Conservation (phyloP, 2,329 filamentous ascomycete species). For the Aaosphaeria arxii region DNA sequence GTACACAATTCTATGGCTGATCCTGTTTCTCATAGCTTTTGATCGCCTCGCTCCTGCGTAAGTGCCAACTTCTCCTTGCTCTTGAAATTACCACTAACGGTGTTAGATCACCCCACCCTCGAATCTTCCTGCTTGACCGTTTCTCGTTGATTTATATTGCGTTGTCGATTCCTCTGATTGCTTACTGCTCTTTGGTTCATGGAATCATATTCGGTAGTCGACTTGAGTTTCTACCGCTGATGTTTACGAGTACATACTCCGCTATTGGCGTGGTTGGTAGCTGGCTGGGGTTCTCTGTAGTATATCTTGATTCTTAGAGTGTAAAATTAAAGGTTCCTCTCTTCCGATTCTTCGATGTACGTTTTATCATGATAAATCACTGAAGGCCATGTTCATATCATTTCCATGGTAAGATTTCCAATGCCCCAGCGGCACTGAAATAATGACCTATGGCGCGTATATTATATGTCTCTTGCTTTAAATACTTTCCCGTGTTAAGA, state of each 20-base stretch:
- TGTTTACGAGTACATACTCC: constrained; percentile 95
- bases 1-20: constrained; percentile 90
- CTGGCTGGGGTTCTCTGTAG: constrained; percentile 91
- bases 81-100: constrained; percentile 10
- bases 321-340: neutral
- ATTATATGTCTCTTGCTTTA: no score
- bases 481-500: no score
- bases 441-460: no score
- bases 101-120: constrained; percentile 62
- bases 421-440: no score
- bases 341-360: neutral
- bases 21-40: constrained; percentile 81
- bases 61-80: constrained; percentile 20
- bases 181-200: constrained; percentile 85
- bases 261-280: constrained; percentile 93
- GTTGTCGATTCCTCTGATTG: constrained; percentile 81
- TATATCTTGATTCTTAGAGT: constrained; percentile 64
- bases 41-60: constrained; percentile 80
- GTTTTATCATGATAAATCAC: neutral
- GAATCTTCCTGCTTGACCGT: constrained; percentile 87
- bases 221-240: constrained; percentile 88
- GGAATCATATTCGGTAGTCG: constrained; percentile 75
- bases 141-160: constrained; percentile 89
- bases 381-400: no score
- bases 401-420: no score